Conservation (phyloP, 306 rosid species). For the Quercus rubra region DNA sequence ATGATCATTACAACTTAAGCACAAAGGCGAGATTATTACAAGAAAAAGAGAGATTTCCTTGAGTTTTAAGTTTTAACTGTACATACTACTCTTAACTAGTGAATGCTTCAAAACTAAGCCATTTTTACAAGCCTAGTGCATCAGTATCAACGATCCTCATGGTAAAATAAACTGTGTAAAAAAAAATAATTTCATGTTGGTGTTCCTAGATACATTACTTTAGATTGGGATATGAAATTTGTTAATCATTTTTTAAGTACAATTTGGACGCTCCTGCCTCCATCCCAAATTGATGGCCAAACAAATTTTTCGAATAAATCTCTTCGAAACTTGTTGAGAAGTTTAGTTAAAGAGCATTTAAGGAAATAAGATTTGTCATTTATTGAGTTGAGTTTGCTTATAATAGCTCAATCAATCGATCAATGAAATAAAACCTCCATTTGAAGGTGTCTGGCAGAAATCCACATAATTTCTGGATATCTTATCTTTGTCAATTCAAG, state of each 20-base stretch:
- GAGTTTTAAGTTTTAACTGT: neutral
- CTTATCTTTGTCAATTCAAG: neutral
- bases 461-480: neutral
- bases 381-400: neutral
- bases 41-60: neutral
- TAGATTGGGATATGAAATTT: neutral
- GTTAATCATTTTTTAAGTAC: neutral
- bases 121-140: neutral
- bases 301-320: neutral
- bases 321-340: neutral
- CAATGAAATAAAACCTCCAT: neutral
- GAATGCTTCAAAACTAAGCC: neutral
- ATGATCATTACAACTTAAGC: constrained; percentile 4
- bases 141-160: neutral
- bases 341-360: neutral
- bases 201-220: neutral
- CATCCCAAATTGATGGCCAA: neutral
- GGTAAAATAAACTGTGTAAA: neutral
- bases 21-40: neutral
- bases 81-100: neutral
- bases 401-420: neutral
- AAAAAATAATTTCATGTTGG: neutral
- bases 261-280: neutral
- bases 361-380: neutral
- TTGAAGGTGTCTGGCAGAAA: neutral